Evolutionary conservation across 2,329 filamentous ascomycete genomes (phyloP), one percentile per base, ranked within the genome.

Genomic region (Taxawa tesnikishii): DNA sequence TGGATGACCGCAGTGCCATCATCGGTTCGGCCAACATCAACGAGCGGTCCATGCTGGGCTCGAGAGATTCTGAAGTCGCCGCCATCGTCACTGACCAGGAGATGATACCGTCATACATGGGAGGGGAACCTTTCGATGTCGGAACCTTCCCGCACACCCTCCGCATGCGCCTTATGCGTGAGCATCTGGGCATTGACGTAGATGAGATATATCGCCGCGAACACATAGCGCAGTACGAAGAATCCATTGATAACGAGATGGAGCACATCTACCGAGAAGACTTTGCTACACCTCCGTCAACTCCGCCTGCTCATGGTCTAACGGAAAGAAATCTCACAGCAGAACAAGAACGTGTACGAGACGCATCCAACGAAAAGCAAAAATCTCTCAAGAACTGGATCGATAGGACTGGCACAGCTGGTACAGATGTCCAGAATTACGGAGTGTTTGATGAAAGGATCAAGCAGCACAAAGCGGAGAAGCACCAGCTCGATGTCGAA

Each of bases 11-110:
- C 19, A 75, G 90, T 36, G 88, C 80, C 13, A 76, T 98, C 39
- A 98, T 98, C 46, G 90, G 90, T 12, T 96, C 88, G 28, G 90
- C 90, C 32, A 98, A 98, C 53, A 96, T 98, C 65, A 98, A 98
- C 48, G 90, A 98, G 56, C 77, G 90, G 28, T 96, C 88, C 5
- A 85, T 96, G 84, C 58, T 94, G 39, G 90, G 90, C 6, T 79
- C 74, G 29, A 75, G 90, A 47, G 90, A 98, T 55, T 94, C 88
- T 0, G 90, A 98, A 57, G 76, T 83, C 40, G 90, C 88, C 4
- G 79, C 87, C 5, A 71, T 96, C 26, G 82, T 98, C 26, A 75
- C 88, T 32, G 90, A 98, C 52, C 88, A 83, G 2, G 84, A 94
- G 53, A 85, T 94, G 74, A 73, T 94, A 36, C 78, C 75, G 67